phyloP scores from a whole-genome alignment of 2,329 filamentous ascomycete genomes.

The Dothideomycetidae sp. region DNA sequence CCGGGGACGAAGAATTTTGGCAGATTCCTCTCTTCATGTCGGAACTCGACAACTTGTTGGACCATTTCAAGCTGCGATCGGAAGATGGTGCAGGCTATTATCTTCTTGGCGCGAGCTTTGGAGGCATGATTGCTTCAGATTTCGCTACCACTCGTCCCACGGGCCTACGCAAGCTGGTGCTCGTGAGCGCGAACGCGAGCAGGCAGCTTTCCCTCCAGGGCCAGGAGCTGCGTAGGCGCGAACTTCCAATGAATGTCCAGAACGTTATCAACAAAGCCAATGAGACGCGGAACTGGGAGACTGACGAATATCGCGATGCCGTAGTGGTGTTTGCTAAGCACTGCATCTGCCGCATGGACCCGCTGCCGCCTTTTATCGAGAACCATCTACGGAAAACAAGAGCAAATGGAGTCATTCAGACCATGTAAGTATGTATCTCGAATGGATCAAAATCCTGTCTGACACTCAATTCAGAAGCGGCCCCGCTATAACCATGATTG shows the following conservation, averaged over 20 bases:
- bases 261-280: neutral
- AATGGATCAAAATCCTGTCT: too few species aligned
- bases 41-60: slow-evolving; percentile 37
- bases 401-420: too few species aligned
- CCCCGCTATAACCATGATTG: too few species aligned
- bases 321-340: neutral
- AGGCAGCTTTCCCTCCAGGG: neutral
- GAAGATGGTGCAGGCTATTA: slow-evolving; percentile 27
- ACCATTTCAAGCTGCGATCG: slow-evolving; percentile 26
- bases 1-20: slow-evolving; percentile 35
- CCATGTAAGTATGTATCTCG: too few species aligned
- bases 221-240: neutral
- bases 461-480: too few species aligned
- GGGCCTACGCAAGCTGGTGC: slow-evolving; percentile 27
- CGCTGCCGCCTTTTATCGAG: too few species aligned
- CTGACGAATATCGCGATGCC: neutral
- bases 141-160: slow-evolving; percentile 27
- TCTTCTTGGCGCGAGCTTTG: slow-evolving; percentile 39
- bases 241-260: neutral
- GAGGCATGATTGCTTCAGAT: slow-evolving; percentile 35
- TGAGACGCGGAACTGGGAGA: neutral
- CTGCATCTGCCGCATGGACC: neutral
- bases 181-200: slow-evolving; percentile 9
- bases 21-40: slow-evolving; percentile 31
- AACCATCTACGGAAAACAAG: too few species aligned